phyloP scores from a whole-genome alignment of 495 filamentous ascomycete genomes.

The Xylaria scruposa region DNA sequence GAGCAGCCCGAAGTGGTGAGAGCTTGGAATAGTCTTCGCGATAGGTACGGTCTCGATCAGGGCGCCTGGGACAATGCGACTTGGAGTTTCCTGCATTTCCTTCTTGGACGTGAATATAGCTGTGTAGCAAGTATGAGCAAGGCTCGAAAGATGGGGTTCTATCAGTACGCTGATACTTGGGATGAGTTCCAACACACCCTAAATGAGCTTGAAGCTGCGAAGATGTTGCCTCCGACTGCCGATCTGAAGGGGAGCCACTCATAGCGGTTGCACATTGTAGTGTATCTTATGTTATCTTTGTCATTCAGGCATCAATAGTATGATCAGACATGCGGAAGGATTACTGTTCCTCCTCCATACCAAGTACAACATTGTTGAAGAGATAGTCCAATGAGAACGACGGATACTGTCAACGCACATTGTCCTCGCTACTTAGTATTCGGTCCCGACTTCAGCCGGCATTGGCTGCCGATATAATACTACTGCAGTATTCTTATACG shows the following conservation, averaged over 20 bases:
- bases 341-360: slow-evolving; percentile 17
- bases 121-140: slow-evolving; percentile 63
- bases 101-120: slow-evolving; percentile 58
- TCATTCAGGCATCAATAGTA: neutral
- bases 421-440: neutral
- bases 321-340: slow-evolving; percentile 1
- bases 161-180: slow-evolving; percentile 60
- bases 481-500: neutral
- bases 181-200: slow-evolving; percentile 56
- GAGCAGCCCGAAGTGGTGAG: slow-evolving; percentile 57
- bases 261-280: neutral
- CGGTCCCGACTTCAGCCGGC: neutral
- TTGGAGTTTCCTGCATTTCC: slow-evolving; percentile 60
- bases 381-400: slow-evolving; percentile 4
- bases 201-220: slow-evolving; percentile 50
- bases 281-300: neutral
- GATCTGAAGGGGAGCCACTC: neutral
- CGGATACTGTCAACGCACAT: neutral
- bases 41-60: slow-evolving; percentile 55
- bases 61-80: slow-evolving; percentile 62
- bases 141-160: slow-evolving; percentile 59
- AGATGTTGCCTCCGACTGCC: slow-evolving; percentile 37
- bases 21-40: slow-evolving; percentile 53
- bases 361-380: neutral
- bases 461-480: neutral